Evolutionary conservation across 257 asterid species (phyloP).

Genomic region (Buddleja alternifolia): DNA sequence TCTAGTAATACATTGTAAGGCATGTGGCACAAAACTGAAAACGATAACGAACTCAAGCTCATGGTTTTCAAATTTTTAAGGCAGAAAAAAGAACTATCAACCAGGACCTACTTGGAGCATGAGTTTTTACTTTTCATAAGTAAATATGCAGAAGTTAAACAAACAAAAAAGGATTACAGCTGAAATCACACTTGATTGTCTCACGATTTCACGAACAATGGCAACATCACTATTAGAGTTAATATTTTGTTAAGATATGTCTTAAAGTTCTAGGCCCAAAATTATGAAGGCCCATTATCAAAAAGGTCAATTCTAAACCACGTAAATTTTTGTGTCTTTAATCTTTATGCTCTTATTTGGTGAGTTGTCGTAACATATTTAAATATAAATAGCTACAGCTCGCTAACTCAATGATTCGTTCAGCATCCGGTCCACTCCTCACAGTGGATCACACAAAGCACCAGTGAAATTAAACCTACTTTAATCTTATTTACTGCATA

Average conservation of each 20-base stretch:
- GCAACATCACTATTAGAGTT: no score
- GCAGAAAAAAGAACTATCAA: conserved; percentile 5
- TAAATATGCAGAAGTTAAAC: conserved; percentile 4
- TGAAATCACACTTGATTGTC: no score
- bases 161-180: not conserved
- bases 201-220: no score
- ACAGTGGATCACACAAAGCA: not conserved
- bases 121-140: not conserved
- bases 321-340: no score
- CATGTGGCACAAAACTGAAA: not conserved
- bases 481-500: not conserved
- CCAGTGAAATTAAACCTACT: conserved; percentile 16
- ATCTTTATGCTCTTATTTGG: no score
- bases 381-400: no score
- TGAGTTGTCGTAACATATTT: no score
- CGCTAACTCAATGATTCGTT: conserved; percentile 8
- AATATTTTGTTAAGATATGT: no score
- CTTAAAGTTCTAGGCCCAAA: no score
- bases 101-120: not conserved
- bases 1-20: not conserved
- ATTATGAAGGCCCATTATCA: no score
- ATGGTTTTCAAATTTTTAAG: conserved; percentile 5
- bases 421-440: conserved; percentile 15
- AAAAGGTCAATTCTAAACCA: no score
- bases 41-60: conserved; percentile 15